Base-by-base conservation (phyloP, 1,139 yeast genomes). In the Debaryomyces nepalensis region DNA sequence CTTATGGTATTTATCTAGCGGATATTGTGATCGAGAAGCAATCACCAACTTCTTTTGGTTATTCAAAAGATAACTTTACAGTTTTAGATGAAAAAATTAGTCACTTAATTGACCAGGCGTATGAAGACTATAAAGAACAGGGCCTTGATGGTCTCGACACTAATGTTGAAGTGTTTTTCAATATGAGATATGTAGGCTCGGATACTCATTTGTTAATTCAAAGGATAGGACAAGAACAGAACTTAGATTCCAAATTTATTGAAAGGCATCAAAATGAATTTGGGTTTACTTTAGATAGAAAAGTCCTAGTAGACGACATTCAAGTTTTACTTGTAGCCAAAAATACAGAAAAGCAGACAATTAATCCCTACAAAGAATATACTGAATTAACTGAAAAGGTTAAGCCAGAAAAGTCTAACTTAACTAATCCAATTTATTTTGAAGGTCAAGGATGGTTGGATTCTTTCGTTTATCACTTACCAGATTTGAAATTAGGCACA, bases 151-250 rank as follows among this genome's bases (percentile, higher is more conserved):
- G 44, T 2, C 59, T 60, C 39, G 40, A 46, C 3, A 61, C 71
- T 9, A 48, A 55, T 39, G 68, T 76, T 41, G 95, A 89, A 54
- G 76, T 77, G 23, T 87, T 77, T 52, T 68, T 89, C 50, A 90
- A 90, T 58, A 70, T 91, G 74, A 75, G 95, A 54, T 91, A 87
- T 59, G 80, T 81, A 47, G 97, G 97, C 5, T 85, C 96, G 12
- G 97, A 90, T 57, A 85, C 97, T 2, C 84, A 85, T 35, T 69
- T 91, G 49, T 84, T 90, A 83, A 80, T 87, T 26, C 63, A 63
- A 3, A 57, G 57, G 23, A 33, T 22, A 1, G 54, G 49, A 4
- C 58, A 53, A 4, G 57, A 50, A 5, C 44, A 57, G 23, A 52
- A 62, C 48, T 63, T 68, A 11, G 68, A 56, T 36, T 33, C 46